phyloP scores from a whole-genome alignment of 805 yeast genomes.

The Saccharomycopsis guyanensis region DNA sequence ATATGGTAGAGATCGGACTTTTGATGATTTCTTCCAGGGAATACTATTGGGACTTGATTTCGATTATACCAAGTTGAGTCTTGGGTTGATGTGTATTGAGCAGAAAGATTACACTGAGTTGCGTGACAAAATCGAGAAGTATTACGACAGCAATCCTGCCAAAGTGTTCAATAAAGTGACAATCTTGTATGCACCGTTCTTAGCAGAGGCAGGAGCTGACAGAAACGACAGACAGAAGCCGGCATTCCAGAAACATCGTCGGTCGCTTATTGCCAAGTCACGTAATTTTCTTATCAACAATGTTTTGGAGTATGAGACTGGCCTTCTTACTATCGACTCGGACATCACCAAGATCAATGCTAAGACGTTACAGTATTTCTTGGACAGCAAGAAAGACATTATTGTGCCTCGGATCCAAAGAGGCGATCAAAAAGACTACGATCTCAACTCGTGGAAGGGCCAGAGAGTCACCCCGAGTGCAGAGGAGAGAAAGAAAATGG shows the following conservation, averaged over 20 bases:
- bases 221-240: constrained; percentile 18
- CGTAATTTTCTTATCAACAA: constrained; percentile 26
- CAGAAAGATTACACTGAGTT: constrained; percentile 6
- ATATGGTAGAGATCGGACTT: constrained; percentile 31
- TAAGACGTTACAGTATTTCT: constrained; percentile 25
- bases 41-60: constrained; percentile 28
- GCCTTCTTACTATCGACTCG: constrained; percentile 28
- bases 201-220: constrained; percentile 8
- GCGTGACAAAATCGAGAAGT: constrained; percentile 8
- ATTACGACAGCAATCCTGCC: constrained; percentile 13
- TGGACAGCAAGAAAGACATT: constrained; percentile 26
- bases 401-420: constrained; percentile 27
- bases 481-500: constrained; percentile 21
- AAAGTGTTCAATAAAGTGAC: constrained; percentile 15
- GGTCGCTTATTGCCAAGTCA: constrained; percentile 26
- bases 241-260: constrained; percentile 25
- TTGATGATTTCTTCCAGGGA: constrained; percentile 29
- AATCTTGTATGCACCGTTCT: constrained; percentile 19
- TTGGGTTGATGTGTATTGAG: constrained; percentile 22
- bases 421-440: constrained; percentile 28
- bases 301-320: constrained; percentile 25
- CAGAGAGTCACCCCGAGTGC: constrained; percentile 25
- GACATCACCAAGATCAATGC: constrained; percentile 26
- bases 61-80: constrained; percentile 22
- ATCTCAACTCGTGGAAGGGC: constrained; percentile 33